phyloP scores from a whole-genome alignment of 129 eudicot genomes.

The carrot (Daucus carota) region DH1_v3.0 NC_030387.2:41500001-41500500 shows the following conservation, averaged over 20 bases:
- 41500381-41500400: background rate
- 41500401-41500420: background rate
- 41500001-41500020: background rate
- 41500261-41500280: background rate
- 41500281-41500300: background rate
- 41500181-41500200: slow-evolving; percentile 78
- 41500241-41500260: background rate
- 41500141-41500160: slow-evolving; percentile 80
- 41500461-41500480: background rate
- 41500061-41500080: background rate
- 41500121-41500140: slow-evolving; percentile 91
- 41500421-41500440: background rate
- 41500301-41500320: background rate
- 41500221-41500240: background rate
- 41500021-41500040: background rate
- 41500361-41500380: background rate
- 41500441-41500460: background rate
- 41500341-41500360: background rate
- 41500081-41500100: background rate
- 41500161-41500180: slow-evolving; percentile 81
- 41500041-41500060: background rate
- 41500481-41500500: background rate
- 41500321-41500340: background rate
- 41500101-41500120: background rate
- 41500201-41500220: slow-evolving; percentile 36